These are phyloP conservation scores for Ballota nigra DNA, from an alignment of 257 asterid species.

Conservation along the genomic window DNA sequence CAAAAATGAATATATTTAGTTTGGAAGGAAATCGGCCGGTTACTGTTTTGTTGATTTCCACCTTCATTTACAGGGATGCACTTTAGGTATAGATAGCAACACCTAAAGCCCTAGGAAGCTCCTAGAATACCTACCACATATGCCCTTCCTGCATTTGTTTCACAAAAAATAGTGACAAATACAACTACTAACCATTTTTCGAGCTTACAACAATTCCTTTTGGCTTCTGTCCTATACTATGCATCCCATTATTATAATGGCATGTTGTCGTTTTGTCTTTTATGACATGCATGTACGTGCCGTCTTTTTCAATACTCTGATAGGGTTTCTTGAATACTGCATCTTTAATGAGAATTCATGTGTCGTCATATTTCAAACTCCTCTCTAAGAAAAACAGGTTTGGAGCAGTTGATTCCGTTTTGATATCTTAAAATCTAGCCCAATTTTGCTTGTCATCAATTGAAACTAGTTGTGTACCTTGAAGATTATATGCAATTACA, in stretches of 20 bases:
- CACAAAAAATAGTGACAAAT: neutral
- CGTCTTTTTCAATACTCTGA: neutral
- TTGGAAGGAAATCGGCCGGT: neutral
- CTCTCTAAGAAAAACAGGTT: constrained; percentile 89
- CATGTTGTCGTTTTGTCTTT: neutral
- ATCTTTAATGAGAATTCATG: neutral
- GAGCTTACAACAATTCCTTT: neutral
- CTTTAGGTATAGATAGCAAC: neutral
- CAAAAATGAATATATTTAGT: neutral
- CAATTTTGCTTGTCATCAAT: neutral
- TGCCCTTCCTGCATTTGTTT: neutral
- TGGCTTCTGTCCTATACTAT: neutral
- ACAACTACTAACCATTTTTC: neutral
- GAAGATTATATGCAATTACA: neutral
- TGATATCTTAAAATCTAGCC: neutral
- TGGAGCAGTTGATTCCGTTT: neutral
- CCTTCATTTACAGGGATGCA: neutral
- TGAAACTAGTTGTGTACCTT: neutral
- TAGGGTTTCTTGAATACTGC: neutral
- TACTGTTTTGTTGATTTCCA: neutral
- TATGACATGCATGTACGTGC: neutral
- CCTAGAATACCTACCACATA: neutral
- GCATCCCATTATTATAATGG: neutral
- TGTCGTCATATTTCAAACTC: constrained; percentile 43
- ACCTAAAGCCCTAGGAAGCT: neutral